Conservation (phyloP, 768 basidiomycete genomes). For the Boletus coccyginus region DNA sequence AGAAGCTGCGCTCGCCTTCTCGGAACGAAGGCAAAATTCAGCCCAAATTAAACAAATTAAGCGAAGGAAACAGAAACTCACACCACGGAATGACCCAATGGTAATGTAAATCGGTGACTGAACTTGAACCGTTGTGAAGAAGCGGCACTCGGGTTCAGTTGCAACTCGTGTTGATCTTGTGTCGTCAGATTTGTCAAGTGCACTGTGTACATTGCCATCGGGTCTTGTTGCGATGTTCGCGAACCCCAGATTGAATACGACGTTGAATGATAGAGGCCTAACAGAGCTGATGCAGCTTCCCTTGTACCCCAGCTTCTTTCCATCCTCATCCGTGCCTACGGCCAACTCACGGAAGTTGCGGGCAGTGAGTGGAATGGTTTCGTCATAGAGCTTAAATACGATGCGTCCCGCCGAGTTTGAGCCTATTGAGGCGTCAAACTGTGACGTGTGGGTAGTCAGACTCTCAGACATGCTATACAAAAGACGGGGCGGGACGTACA, state of each 20-base stretch:
- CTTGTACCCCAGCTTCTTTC: slow-evolving; percentile 70
- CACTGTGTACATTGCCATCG: slow-evolving; percentile 19
- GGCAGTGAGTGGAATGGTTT: slow-evolving; percentile 77
- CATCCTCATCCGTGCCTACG: slow-evolving; percentile 39
- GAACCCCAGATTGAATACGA: slow-evolving; percentile 2
- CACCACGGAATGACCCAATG: slow-evolving; percentile 22
- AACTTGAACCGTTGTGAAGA: slow-evolving; percentile 24
- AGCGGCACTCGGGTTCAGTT: slow-evolving; percentile 19
- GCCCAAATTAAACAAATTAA: background rate
- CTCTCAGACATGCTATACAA: background rate
- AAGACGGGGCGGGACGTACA: slow-evolving; percentile 26
- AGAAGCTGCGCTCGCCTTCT: slow-evolving; percentile 41
- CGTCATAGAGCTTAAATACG: slow-evolving; percentile 81
- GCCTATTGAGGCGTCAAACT: slow-evolving; percentile 70
- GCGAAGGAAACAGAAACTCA: background rate
- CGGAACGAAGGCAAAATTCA: background rate
- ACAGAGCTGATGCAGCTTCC: slow-evolving; percentile 34
- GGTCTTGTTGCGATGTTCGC: slow-evolving; percentile 13
- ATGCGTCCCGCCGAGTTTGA: slow-evolving; percentile 62
- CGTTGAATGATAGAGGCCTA: background rate
- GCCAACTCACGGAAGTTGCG: slow-evolving; percentile 81
- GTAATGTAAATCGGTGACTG: slow-evolving; percentile 16
- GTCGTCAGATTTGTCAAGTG: slow-evolving; percentile 27
- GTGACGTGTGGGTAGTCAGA: background rate
- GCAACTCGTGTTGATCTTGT: slow-evolving; percentile 28